Base-by-base conservation (phyloP, 257 asterid species). In the Echium plantagineum region DNA sequence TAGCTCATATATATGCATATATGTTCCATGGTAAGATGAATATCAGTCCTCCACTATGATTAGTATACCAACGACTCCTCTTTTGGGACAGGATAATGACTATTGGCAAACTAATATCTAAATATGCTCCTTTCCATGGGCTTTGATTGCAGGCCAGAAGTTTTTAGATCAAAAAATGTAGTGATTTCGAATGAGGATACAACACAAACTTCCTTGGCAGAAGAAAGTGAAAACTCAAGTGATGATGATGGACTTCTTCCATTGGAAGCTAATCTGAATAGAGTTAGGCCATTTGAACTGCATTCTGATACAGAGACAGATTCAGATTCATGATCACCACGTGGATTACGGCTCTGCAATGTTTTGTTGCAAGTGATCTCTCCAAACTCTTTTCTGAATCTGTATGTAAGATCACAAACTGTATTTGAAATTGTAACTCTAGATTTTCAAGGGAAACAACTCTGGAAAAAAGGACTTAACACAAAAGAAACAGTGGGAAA, bases 221-320 rank as follows among this genome's bases (percentile, higher is more conserved):
- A 68, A 35, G 66, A 73, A 15, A 73, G 59, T 6, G 81, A 35
- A 9, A 35, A 35, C 46, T 35, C 46, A 7, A 80, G 84, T 31
- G 89, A 80, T 20, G 90, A 83, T 42, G 90, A 85, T 18, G 91
- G 91, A 24, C 94, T 89, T 52, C 94, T 87, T 7, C 91, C 97
- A 15, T 68, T 89, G 73, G 97, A 86, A 79, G 93, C 90, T 70
- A 89, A 89, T 71, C 81, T 85, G 16, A 89, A 89, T 69, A 77
- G 97, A 71, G n/a, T 71, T 66, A 84, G 83, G 38, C 94, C 86
- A 58, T 67, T 65, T 32, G 64, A 69, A 58, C 56, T 66, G 20
- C 64, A 38, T 22, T 31, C 66, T 20, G 80, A 74, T 56, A 38
- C 51, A 1, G 80, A 74, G 53, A 35, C 53, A 1, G 87, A 73